These are phyloP conservation scores for Paraurostyla sp. DNA, from an alignment of 73 alveolate species.

Conservation along the genomic window DNA sequence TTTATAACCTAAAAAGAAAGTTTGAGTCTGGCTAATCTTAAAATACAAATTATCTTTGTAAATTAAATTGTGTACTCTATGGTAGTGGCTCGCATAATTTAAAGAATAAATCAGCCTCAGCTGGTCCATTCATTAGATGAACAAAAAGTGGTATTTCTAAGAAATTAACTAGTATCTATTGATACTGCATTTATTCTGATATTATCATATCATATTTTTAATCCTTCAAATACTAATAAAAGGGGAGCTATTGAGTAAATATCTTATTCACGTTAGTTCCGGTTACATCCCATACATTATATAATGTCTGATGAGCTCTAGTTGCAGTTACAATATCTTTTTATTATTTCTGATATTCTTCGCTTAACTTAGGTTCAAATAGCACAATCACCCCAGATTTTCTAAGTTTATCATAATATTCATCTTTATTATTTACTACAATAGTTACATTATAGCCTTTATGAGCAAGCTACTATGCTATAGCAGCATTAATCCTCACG, in stretches of 20 bases:
- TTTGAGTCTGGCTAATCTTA: neutral
- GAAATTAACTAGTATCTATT: neutral
- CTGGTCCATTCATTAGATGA: neutral
- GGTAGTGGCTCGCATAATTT: neutral
- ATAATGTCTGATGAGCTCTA: neutral
- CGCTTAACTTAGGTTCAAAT: neutral
- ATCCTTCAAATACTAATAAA: neutral
- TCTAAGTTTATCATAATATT: neutral
- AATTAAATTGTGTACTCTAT: neutral
- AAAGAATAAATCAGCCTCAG: neutral
- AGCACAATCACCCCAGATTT: neutral
- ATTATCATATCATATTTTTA: neutral
- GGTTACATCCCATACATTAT: neutral
- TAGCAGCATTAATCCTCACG: neutral
- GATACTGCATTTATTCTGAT: neutral
- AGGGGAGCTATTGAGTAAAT: neutral
- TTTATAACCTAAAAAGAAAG: neutral
- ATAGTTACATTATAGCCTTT: constrained; percentile 4
- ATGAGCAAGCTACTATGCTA: neutral
- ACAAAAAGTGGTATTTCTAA: neutral
- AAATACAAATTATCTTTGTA: neutral
- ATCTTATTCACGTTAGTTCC: neutral
- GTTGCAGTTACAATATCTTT: neutral
- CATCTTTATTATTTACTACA: neutral
- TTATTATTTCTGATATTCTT: neutral